phyloP scores from a whole-genome alignment of 495 filamentous ascomycete species.

The Pyrenula aspistea region DNA sequence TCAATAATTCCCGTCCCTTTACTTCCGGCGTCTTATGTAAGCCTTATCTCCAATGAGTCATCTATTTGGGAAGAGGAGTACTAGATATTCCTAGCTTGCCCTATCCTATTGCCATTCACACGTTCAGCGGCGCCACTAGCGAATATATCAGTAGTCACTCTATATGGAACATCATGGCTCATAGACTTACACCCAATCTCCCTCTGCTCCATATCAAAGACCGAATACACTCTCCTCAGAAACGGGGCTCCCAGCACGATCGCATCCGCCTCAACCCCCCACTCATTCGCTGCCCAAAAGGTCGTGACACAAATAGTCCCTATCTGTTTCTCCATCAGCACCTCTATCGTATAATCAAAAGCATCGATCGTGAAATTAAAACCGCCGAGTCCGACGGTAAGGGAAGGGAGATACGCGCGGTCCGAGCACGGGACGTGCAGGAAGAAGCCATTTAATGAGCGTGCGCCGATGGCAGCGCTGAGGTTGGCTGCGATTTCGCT shows the following conservation, averaged over 20 bases:
- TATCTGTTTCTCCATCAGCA: neutral
- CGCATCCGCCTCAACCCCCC: neutral
- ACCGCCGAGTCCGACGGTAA: neutral
- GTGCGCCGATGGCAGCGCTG: neutral
- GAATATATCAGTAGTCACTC: conserved; percentile 31
- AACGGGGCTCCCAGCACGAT: neutral
- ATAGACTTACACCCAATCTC: neutral
- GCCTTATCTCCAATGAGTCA: too few relatives aligned
- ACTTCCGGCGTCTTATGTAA: too few relatives aligned
- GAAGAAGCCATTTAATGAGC: neutral
- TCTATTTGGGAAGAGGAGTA: too few relatives aligned
- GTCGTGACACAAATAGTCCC: neutral
- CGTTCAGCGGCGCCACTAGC: too few relatives aligned
- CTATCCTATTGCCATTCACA: too few relatives aligned
- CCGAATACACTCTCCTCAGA: neutral
- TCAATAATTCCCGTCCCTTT: too few relatives aligned
- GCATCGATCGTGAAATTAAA: neutral
- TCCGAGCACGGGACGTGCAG: neutral
- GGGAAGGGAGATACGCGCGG: neutral
- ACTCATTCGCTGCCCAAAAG: neutral
- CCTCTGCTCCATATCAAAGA: neutral
- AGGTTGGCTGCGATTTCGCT: neutral
- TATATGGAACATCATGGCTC: conserved; percentile 3
- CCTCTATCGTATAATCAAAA: neutral
- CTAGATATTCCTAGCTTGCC: too few relatives aligned